Percentiles rank a stretch among this genome's conserved stretches.
phyloP scores from a whole-genome alignment of 1,139 yeast species.

The Suhomyces bolitotheri region DNA sequence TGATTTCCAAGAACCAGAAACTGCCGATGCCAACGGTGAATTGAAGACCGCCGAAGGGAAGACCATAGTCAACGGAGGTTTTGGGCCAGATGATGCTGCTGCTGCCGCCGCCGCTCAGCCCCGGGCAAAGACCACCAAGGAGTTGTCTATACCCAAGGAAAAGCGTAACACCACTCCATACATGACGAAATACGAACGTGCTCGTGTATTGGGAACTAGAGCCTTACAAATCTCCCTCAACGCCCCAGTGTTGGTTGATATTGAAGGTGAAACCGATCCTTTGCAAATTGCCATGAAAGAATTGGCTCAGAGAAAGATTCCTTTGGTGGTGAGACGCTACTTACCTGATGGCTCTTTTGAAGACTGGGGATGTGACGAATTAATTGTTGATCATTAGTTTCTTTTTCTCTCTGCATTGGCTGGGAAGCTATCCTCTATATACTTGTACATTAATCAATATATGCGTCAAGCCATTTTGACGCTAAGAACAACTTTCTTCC shows the following conservation, averaged over 20 bases:
- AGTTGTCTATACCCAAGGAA: constrained; percentile 86
- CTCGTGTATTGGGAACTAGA: constrained; percentile 93
- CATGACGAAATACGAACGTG: constrained; percentile 97
- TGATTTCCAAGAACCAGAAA: constrained; percentile 49
- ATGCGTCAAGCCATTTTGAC: constrained; percentile 60
- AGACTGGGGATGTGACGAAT: constrained; percentile 99
- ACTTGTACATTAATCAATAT: constrained; percentile 32
- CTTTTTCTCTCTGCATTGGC: not conserved
- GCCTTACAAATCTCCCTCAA: constrained; percentile 96
- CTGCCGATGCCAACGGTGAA: constrained; percentile 36
- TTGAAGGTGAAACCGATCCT: constrained; percentile 99
- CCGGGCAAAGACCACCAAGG: constrained; percentile 65
- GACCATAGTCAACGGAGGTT: constrained; percentile 67
- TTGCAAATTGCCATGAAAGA: constrained; percentile 97
- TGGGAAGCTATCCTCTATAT: not conserved
- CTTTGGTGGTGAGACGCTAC: constrained; percentile 91
- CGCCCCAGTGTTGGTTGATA: constrained; percentile 96
- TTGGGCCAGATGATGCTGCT: constrained; percentile 55
- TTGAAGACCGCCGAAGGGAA: constrained; percentile 72
- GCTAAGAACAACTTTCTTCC: constrained; percentile 59
- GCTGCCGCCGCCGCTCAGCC: constrained; percentile 40
- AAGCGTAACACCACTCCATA: constrained; percentile 94
- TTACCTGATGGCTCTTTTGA: constrained; percentile 96
- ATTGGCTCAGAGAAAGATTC: constrained; percentile 89
- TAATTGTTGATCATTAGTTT: constrained; percentile 77